Base-by-base conservation (phyloP, 192 early-diverging fungal species). In the Gonapodya prolifera region DNA sequence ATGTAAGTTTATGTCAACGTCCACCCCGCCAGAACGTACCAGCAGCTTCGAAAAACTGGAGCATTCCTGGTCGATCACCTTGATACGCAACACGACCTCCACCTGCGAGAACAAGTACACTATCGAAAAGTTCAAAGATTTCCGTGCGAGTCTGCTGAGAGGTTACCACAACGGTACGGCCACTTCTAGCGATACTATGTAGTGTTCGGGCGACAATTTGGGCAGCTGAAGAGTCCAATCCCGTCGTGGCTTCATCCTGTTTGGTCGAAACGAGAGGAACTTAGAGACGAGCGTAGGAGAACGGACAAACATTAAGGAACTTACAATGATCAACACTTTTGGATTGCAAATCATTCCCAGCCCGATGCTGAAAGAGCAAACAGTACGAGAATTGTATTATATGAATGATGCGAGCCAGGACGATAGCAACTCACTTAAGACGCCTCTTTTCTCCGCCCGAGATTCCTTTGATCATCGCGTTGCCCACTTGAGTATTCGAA, bases 361-460 rank as follows among this genome's bases (percentile, higher is more conserved):
- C 8, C 28, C 71, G 32, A 73, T 73, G 71, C 71, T 30, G 16
- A 30, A 61, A 16, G 8, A 61, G 45, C 45, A 61, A 61, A 61
- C n/a, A n/a, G n/a, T n/a, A n/a, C n/a, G n/a, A n/a, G n/a, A n/a
- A n/a, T n/a, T n/a, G n/a, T n/a, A n/a, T n/a, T n/a, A n/a, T n/a
- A n/a, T n/a, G n/a, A n/a, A 16, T 61, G 45, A 61, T 16, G 45
- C 45, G 45, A 61, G 45, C 8, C 23, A 8, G 45, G 45, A 16
- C 45, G 45, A 61, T 61, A 61, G 45, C 23, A 16, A 61, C 45
- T 61, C 45, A 61, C 45, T 61, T 61, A 16, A 61, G 45, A 16
- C 92, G 91, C 82, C 91, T 90, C 80, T 89, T 88, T 81, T 93
- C 92, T 61, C 92, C 92, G 80, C 92, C 91, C 23, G 89, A 91